Base-by-base conservation (phyloP, 495 filamentous ascomycete genomes). In the Talaromyces adpressus region DNA sequence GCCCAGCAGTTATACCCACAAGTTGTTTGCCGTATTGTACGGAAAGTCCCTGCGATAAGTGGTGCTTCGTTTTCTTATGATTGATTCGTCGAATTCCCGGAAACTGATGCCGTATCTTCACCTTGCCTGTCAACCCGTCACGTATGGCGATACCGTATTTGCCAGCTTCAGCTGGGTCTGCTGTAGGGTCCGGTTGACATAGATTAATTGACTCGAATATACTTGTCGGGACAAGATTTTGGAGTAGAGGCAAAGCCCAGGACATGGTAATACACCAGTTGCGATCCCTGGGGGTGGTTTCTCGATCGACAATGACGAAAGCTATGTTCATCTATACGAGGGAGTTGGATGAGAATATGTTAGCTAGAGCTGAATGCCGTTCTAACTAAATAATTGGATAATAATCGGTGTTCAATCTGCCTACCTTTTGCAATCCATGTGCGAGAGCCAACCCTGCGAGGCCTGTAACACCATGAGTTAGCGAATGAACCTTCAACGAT, bases 271-370 rank as follows among this genome's bases (percentile, higher is more conserved):
- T 59, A 12, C 18, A 30, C 57, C 57, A 59, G 32, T 59, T 59
- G 16, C 57, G 57, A 32, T 59, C 57, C 45, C 57, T 59, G 3
- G 57, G 57, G 22, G 32, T 32, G 2, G 57, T 59, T 59, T 59
- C 57, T 16, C 57, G 57, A 9, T 59, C 57, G 6, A 59, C 57
- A 22, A 59, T 59, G 8, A 59, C 57, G 23, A 36, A 59, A 12
- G 5, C 29, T 59, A 41, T 41, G 57, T 59, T 59, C n/a, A 36
- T 59, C 57, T 41, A 39, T n/a, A 16, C 14, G 7, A 52, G 9
- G 18, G 18, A 23, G 12, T 22, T 9, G 9, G 3, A 52, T 9
- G 49, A 14, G 14, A 4, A 2, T 41, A 41, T 41, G 12, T 41
- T 16, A 41, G 36, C 36, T 16, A 16, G 12, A 41, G 14, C 4